These are phyloP conservation scores for Lactarius psammicola DNA, from an alignment of 768 basidiomycete genomes.

Conservation along the genomic window DNA sequence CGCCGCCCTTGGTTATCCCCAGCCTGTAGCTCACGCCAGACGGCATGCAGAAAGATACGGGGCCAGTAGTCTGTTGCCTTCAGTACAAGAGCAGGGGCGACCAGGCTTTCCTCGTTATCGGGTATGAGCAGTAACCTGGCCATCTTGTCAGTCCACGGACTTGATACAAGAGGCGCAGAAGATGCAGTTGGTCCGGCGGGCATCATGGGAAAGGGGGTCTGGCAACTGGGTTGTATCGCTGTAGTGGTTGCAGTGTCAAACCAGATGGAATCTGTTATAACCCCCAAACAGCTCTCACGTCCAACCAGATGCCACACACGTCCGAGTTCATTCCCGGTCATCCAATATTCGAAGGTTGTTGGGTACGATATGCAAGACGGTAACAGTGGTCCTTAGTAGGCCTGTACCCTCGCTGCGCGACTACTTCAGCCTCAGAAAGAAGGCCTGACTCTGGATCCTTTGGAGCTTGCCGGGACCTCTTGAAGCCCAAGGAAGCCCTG, in stretches of 20 bases:
- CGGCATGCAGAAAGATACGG: conserved; percentile 12
- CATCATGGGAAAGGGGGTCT: neutral
- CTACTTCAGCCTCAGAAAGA: too few relatives aligned
- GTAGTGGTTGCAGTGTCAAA: neutral
- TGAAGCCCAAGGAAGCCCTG: too few relatives aligned
- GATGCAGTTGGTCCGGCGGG: neutral
- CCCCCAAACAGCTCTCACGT: conserved; percentile 36
- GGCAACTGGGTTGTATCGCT: neutral
- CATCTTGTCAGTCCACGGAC: conserved; percentile 3
- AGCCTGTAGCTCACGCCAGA: conserved; percentile 14
- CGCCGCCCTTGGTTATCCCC: conserved; percentile 8
- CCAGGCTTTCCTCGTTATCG: neutral
- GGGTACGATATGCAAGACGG: too few relatives aligned
- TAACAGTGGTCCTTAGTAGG: too few relatives aligned
- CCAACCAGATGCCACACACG: conserved; percentile 66
- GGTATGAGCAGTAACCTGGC: neutral
- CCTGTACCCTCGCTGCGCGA: too few relatives aligned
- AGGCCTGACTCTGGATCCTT: too few relatives aligned
- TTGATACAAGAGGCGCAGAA: neutral
- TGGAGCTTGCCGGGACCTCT: too few relatives aligned
- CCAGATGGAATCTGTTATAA: neutral
- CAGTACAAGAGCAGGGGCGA: neutral
- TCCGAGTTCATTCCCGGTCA: conserved; percentile 63
- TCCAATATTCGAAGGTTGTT: conserved; percentile 27
- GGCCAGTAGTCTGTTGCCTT: conserved; percentile 14